Evolutionary conservation across 73 alveolate genomes (phyloP), one percentile per base, ranked within the genome.

Genomic region (Loxodes magnus): DNA sequence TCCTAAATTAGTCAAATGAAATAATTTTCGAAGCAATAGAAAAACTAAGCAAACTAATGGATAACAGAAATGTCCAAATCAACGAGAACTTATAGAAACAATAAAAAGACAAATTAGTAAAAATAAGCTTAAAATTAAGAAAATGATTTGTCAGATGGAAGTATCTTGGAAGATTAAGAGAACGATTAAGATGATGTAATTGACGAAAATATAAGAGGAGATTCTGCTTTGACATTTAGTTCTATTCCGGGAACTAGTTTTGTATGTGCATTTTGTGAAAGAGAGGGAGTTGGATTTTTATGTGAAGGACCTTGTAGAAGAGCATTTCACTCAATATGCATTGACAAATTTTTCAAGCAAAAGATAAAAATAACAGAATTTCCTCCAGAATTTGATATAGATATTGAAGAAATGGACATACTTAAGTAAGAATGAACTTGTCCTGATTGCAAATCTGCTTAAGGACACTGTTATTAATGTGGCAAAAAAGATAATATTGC

Each of bases 291-390:
- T 19, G 35, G 66, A 3, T 37, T 30, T 2, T 42, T 44, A 30
- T 82, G 95, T 59, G 31, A 65, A 56, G 87, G 91, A 24, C 87
- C 82, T 34, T 82, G 95, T 35, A 62, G 73, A 46, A 77, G 88
- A 51, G 63, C 59, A 31, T 82, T 52, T 68, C 95, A 82, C 39
- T 69, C 41, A 4, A 57, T 49, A 3, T 82, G 95, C 60, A 82
- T 67, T 46, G 81, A 77, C 43, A 16, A 41, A 41, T 41, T 72
- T 16, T 64, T 57, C 24, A 74, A 71, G 48, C 59, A 30, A 29
- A 41, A 35, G 2, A 58, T 62, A 39, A 49, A 70, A 27, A 38
- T n/a, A n/a, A n/a, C n/a, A n/a, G n/a, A 43, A 37, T 42, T 37
- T 41, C 37, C 44, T 16, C 73, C 71, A 22, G 64, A 70, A 56